Base-by-base conservation (phyloP, 306 rosid genomes). In the Lotus japonicus region DNA sequence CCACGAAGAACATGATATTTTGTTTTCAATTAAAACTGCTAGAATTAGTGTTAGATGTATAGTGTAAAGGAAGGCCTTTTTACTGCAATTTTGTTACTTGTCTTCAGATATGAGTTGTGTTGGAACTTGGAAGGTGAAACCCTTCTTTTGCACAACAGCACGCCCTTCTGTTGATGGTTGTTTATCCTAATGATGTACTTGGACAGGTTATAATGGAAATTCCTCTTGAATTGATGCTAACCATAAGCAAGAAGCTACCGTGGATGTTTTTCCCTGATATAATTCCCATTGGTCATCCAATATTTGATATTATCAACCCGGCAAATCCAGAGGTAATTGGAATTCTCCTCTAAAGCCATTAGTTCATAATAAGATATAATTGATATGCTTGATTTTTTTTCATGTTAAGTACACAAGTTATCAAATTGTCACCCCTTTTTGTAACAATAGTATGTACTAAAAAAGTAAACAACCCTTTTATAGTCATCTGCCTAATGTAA, bases 201-300 rank as follows among this genome's bases (percentile, higher is more conserved):
- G 70, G 58, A 54, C 88, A 90, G 98, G 96, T 94, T 62, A 84
- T 90, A 42, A 90, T 94, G 98, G 98, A 90, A 82, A 90, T 94
- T 76, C 98, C 98, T 7, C 75, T 94, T 41, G 98, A 94, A 76
- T 45, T 94, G 65, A 88, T 94, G 98, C 71, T 94, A 72, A 90
- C 98, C 31, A 77, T 94, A 65, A 84, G 96, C 80, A 84, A 90
- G 82, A 90, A 88, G 76, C 94, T 79, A 12, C 98, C 98, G 0
- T 90, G 98, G 98, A 94, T 94, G 98, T 90, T 94, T 80, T 94
- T 94, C 72, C 97, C 98, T 5, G 97, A 94, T 72, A 86, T 90
- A 64, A 75, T 94, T 66, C 98, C 98, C 9, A 18, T 94, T 46
- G 97, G 96, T 74, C 98, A 88, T 84, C 98, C 98, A 58, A 85